Evolutionary conservation across 768 basidiomycete species (phyloP), one percentile per base, ranked within the genome.

Genomic region (Lactarius pseudohatsudake): DNA sequence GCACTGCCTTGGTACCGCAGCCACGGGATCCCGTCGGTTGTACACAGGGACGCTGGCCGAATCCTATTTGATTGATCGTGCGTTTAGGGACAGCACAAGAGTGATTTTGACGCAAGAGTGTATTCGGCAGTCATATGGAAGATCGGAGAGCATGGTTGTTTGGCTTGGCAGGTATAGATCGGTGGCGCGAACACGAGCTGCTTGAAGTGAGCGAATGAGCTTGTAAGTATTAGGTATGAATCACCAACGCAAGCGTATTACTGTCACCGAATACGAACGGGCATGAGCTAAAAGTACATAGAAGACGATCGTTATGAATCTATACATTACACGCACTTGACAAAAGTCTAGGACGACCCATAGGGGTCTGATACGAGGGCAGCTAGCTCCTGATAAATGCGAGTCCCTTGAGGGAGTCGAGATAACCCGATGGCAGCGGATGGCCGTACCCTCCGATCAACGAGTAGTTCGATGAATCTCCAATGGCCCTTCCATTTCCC

Each of bases 141-240:
- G 28, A 41, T 54, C 38, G 9, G 50, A 18, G 28, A 13, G 58
- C 58, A 53, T 36, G 64, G 45, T 56, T 59, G 45, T 56, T 59
- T 45, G 18, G n/a, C 32, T 55, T 30, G 43, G 62, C 13, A 26
- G 13, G 22, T 22, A 13, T 13, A 6, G n/a, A 11, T 22, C 45
- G 45, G 45, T 47, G 45, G n/a, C n/a, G 22, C 13, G 50, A 50
- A 50, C 50, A 53, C 50, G 50, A 53, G 26, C 6, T 53, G 47
- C 11, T 28, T 26, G 2, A 13, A 22, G 47, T 50, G 10, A 50
- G 22, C 47, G 22, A 18, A 41, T 41, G 41, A 18, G 41, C 36
- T 38, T 10, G 36, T 38, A 13, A 26, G 13, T 26, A 50, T 22
- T n/a, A 22, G 11, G 9, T 18, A 20, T 10, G 18, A 45, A n/a